Percentiles rank a stretch among this genome's conserved stretches.
Conservation (phyloP, 768 basidiomycete species). For the Trametes punicea region DNA sequence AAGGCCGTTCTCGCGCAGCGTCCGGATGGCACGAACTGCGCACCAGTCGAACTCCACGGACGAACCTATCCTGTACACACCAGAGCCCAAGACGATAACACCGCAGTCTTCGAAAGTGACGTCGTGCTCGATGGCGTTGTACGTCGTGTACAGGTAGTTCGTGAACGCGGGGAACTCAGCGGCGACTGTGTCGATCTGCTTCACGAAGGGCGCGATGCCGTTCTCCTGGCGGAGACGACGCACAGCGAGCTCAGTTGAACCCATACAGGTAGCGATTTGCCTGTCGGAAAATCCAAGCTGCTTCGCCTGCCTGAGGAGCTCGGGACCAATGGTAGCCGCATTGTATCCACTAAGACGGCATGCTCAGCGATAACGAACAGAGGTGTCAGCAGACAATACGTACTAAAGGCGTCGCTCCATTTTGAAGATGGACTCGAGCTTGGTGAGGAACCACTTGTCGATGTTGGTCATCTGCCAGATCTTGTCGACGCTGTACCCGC, state of each 20-base stretch:
- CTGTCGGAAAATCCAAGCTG: conserved; percentile 96
- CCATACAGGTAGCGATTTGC: conserved; percentile 77
- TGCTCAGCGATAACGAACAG: neutral
- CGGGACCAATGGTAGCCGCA: conserved; percentile 58
- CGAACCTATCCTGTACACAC: conserved; percentile 97
- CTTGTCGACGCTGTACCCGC: conserved; percentile 92
- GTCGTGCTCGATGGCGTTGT: conserved; percentile 95
- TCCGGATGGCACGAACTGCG: conserved; percentile 94
- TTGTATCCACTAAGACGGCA: conserved; percentile 50
- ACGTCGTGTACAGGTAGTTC: conserved; percentile 98
- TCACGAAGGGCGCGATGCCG: conserved; percentile 85
- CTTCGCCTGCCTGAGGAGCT: conserved; percentile 77
- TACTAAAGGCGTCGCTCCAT: conserved; percentile 79
- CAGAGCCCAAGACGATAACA: conserved; percentile 96
- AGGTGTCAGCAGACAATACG: conserved; percentile 29
- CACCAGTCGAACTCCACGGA: conserved; percentile 99
- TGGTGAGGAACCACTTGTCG: conserved; percentile 97
- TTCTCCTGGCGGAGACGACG: conserved; percentile 84
- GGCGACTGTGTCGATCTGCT: conserved; percentile 98
- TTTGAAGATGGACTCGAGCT: conserved; percentile 76
- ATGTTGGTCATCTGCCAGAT: conserved; percentile 98
- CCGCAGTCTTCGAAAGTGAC: conserved; percentile 86
- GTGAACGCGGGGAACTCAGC: conserved; percentile 99
- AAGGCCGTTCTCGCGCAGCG: conserved; percentile 89
- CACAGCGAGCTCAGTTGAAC: conserved; percentile 90